Base-by-base conservation (phyloP, 2,329 filamentous ascomycete genomes). In the Fusarium sp. region DNA sequence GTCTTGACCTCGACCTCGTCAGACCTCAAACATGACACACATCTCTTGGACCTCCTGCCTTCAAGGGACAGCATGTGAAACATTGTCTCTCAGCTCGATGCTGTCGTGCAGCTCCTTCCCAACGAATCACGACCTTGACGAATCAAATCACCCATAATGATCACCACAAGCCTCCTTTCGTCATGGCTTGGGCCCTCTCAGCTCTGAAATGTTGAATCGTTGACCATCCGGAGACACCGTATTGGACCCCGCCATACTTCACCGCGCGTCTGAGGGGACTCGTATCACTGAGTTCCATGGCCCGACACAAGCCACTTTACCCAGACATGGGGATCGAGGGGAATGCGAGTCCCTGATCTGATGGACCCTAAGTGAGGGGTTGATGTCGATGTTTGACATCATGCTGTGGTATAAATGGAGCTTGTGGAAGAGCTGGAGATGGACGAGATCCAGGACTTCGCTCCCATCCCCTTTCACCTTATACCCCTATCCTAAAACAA, bases 361-460 rank as follows among this genome's bases (percentile, higher is more conserved):
- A 40, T 37, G 44, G 36, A 37, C 47, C 16, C 39, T 36, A 34
- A 30, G 36, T 27, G 36, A 9, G 52, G 30, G 30, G 18, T 40
- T 9, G 9, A 15, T 18, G 48, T 31, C 13, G 23, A 43, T 15
- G 10, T 13, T 18, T 48, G 44, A 39, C 27, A 27, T 30, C 8
- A 8, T 34, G 23, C 11, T 47, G 15, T 16, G 23, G 30, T 72
- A 68, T 72, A 71, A 72, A 72, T 50, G 36, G 39, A 11, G 37
- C 28, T 12, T 31, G 27, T 10, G 16, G 51, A 36, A 48, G 11
- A 54, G 28, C 18, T 28, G 6, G 12, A 28, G 34, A 16, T 43
- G 23, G 13, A 3, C 23, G 4, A 36, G 44, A 28, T 27, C 8
- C 36, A 53, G 41, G 39, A n/a, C 12, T 37, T 44, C 13, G 41